phyloP scores from a whole-genome alignment of 2,329 filamentous ascomycete species.

The Knoxdaviesia proteae region DNA sequence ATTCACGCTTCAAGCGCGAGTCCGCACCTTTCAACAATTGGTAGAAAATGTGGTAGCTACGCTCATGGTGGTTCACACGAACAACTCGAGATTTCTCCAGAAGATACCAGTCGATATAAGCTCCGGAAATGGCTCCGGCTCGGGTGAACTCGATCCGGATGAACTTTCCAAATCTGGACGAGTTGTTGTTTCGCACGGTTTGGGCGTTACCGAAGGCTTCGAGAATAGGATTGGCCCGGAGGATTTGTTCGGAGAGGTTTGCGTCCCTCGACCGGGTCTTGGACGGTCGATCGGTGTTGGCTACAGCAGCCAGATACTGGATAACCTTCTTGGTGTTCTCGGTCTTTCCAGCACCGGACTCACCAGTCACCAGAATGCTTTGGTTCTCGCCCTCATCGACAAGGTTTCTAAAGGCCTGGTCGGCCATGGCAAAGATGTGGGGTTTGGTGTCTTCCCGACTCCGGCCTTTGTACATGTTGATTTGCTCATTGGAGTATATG shows the following conservation, averaged over 20 bases:
- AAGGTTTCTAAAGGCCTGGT: constrained; percentile 86
- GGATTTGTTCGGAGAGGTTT: constrained; percentile 86
- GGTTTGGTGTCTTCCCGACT: constrained; percentile 86
- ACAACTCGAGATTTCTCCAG: constrained; percentile 97
- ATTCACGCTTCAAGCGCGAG: constrained; percentile 47
- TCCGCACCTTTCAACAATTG: constrained; percentile 79
- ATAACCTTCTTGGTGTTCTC: constrained; percentile 99
- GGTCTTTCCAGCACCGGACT: constrained; percentile 94
- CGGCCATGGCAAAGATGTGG: constrained; percentile 94
- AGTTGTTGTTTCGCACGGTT: constrained; percentile 95
- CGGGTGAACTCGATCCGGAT: constrained; percentile 90
- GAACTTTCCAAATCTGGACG: constrained; percentile 94
- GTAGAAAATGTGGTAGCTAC: constrained; percentile 96
- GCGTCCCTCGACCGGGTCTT: constrained; percentile 44
- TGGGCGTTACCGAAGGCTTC: constrained; percentile 98
- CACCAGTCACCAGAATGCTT: constrained; percentile 92
- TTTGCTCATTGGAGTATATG: constrained; percentile 90
- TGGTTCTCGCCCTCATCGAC: constrained; percentile 92
- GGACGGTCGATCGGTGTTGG: constrained; percentile 55
- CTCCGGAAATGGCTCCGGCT: constrained; percentile 75
- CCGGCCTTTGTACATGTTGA: constrained; percentile 93
- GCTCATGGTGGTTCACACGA: constrained; percentile 64
- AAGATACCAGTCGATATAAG: constrained; percentile 97
- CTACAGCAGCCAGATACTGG: constrained; percentile 89
- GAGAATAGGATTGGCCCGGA: constrained; percentile 88